phyloP scores from a whole-genome alignment of 1,284 basidiomycete genomes.

The Anthracocystis walkeri region DNA sequence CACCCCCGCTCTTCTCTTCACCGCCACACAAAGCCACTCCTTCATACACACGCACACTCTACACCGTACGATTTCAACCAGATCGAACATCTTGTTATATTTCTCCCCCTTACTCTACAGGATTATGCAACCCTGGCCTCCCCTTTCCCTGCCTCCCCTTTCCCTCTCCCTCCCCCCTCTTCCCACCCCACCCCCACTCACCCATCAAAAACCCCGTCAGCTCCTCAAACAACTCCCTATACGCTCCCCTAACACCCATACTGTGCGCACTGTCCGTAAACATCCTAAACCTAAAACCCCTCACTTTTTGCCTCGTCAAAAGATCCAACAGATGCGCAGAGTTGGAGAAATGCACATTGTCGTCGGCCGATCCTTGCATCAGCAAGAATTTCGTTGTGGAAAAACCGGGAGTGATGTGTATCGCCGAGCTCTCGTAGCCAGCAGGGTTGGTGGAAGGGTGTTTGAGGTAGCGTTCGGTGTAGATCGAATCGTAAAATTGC shows the following conservation, averaged over 20 bases:
- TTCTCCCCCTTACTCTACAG: constrained; percentile 18
- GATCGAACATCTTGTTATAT: not conserved
- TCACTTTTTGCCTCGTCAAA: constrained; percentile 81
- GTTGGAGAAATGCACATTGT: constrained; percentile 81
- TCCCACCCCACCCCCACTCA: constrained; percentile 76
- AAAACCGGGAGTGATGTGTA: constrained; percentile 87
- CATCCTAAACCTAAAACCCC: constrained; percentile 89
- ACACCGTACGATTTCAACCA: not conserved
- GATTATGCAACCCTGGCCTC: constrained; percentile 30
- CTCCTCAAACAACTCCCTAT: constrained; percentile 86
- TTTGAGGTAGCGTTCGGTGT: constrained; percentile 98
- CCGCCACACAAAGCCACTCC: too few species aligned
- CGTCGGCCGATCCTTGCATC: constrained; percentile 78
- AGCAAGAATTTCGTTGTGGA: constrained; percentile 81
- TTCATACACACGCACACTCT: not conserved
- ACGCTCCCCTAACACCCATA: constrained; percentile 80
- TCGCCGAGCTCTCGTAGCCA: constrained; percentile 86
- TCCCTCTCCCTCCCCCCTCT: not conserved
- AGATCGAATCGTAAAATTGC: constrained; percentile 78
- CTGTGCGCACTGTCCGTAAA: constrained; percentile 91
- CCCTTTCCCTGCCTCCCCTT: constrained; percentile 12
- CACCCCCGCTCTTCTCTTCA: too few species aligned
- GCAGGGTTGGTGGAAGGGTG: constrained; percentile 80
- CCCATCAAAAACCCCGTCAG: constrained; percentile 85
- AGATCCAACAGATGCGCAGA: constrained; percentile 90